Base-by-base conservation (phyloP, 2,329 filamentous ascomycete genomes). In the Aspergillus sp. region DNA sequence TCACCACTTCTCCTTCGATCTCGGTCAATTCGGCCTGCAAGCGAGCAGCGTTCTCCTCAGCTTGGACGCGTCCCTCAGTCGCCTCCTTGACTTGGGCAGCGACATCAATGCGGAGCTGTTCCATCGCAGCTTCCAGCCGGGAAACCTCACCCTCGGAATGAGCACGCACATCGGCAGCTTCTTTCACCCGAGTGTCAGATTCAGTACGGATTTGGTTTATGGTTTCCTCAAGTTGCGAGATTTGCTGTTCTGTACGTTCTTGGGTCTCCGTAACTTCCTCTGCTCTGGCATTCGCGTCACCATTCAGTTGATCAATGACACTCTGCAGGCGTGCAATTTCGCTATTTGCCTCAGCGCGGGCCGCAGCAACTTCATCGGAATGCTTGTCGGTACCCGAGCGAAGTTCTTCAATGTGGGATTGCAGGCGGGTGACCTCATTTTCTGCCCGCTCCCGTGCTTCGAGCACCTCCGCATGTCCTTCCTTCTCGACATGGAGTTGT, bases 1-100 rank as follows among this genome's bases (percentile, higher is more conserved):
- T 74, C 4, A 85, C 81, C 40, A 86, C 73, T 56, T 86, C 79
- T 43, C 76, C 72, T 59, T 85, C 82, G 32, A 85, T 68, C 6
- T 69, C 66, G 6, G 71, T 64, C 56, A 77, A 64, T 51, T 79
- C 76, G n/a, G 64, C 60, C 44, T 76, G 73, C 40, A 74, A 61
- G 30, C 65, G 66, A 8, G 60, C 54, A 4, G 68, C 53, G 33
- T 69, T 65, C 33, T 64, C 58, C 31, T 70, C 67, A 5, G 69
- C 61, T 7, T 58, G 44, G 4, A 54, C 49, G 45, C 60, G 56
- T 35, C 55, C 54, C 41, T 61, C 45, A 33, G 57, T 50, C 26
- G 56, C 51, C 50, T 60, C 56, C 37, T 55, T 55, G 30, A 66
- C 36, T 39, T 59, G 58, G 2, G 53, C 42, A 33, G 70, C 62